A percentile compares a stretch with the other conserved stretches of the same genome.
Evolutionary conservation across 768 basidiomycete genomes (phyloP).

Genomic region (Pleurotus citrinopileatus): DNA sequence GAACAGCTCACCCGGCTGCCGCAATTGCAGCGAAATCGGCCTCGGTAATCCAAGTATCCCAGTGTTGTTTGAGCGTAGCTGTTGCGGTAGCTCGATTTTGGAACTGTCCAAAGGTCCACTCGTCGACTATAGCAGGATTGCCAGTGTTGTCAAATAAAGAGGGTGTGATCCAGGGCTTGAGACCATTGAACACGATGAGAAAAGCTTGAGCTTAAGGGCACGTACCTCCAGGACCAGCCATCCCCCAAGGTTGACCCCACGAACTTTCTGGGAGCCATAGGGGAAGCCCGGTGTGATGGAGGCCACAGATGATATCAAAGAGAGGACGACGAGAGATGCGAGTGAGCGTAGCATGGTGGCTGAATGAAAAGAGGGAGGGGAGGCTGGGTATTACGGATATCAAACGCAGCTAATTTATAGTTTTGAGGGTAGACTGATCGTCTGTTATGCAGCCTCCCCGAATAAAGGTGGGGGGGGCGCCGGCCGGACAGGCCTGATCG

Average conservation of each 20-base stretch:
- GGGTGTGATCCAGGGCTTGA: conserved; percentile 83
- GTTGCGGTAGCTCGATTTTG: conserved; percentile 50
- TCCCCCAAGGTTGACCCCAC: conserved; percentile 81
- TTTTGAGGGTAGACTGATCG: background rate
- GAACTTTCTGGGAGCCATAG: conserved; percentile 70
- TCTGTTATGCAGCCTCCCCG: background rate
- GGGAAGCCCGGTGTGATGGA: conserved; percentile 57
- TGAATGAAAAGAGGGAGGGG: background rate
- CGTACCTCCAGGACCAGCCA: conserved; percentile 51
- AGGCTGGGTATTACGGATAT: background rate
- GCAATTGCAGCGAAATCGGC: conserved; percentile 74
- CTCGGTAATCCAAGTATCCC: conserved; percentile 85
- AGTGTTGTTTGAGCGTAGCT: conserved; percentile 59
- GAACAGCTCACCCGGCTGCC: conserved; percentile 58
- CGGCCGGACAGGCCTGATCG: background rate
- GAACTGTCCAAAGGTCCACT: conserved; percentile 73
- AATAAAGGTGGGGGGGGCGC: background rate
- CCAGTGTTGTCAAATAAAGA: conserved; percentile 71
- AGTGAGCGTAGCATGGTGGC: conserved; percentile 2
- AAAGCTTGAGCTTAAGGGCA: too few species aligned
- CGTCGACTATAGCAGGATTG: conserved; percentile 60
- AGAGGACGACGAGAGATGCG: conserved; percentile 11
- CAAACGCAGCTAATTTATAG: background rate
- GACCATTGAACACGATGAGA: too few species aligned
- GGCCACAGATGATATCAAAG: conserved; percentile 20